Evolutionary conservation across 306 rosid genomes (phyloP).

Genomic region (Rubus idaeus): DNA sequence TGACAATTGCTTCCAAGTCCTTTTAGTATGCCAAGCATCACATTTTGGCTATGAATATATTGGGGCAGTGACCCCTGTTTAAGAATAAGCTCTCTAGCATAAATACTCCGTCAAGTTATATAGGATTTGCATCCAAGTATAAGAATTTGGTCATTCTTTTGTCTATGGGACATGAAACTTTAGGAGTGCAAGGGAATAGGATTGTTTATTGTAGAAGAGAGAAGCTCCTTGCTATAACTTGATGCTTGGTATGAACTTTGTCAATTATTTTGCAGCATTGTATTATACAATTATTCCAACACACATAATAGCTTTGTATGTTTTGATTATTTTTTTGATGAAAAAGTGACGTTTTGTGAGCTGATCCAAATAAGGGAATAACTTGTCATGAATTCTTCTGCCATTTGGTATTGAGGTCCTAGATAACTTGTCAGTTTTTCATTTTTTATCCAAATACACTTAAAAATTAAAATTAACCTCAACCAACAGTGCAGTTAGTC

Average conservation of each 20-base stretch:
- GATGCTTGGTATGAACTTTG: neutral
- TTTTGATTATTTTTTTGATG: neutral
- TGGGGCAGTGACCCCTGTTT: neutral
- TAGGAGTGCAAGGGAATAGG: neutral
- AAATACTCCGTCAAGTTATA: neutral
- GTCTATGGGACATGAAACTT: neutral
- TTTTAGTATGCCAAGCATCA: neutral
- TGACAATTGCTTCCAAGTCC: no score
- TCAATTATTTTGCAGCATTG: neutral
- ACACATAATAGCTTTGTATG: neutral
- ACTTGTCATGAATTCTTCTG: neutral
- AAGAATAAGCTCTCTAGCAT: neutral
- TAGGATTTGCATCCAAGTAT: neutral
- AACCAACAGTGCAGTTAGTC: neutral
- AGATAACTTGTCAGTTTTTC: conserved; percentile 14
- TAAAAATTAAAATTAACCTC: no score
- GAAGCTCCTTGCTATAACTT: neutral
- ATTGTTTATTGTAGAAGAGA: neutral
- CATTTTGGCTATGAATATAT: neutral
- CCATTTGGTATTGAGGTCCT: conserved; percentile 15
- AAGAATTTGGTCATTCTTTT: neutral
- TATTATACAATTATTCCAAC: neutral
- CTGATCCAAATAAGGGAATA: neutral
- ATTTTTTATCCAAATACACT: conserved; percentile 17
- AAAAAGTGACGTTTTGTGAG: neutral